Evolutionary conservation across 2,329 filamentous ascomycete species (phyloP), one percentile per base, ranked within the genome.

Genomic region (Rhynchosporium graminicola): DNA sequence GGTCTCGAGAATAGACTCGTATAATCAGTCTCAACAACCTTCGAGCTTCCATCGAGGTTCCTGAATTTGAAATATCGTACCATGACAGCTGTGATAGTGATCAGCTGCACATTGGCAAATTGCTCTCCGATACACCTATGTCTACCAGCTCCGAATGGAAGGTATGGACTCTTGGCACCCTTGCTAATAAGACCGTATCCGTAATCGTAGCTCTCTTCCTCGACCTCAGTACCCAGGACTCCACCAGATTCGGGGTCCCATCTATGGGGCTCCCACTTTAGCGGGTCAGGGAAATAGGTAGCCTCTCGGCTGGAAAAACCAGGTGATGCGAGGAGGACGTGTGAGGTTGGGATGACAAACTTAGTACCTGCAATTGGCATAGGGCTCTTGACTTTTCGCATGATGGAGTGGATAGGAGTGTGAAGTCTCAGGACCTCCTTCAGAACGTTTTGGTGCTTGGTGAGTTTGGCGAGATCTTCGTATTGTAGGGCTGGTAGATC

Each of bases 81-180:
- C 68, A 93, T 79, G 63, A 87, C 87, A 57, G 88, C 91, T 12
- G 88, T 80, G 68, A 98, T 96, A 50, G 91, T 92, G 74, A 93
- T 89, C 66, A 98, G 81, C 79, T 98, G 94, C 62, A 96, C 83
- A 75, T 96, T 96, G 69, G 94, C 94, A 76, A 97, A 98, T 73
- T 97, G 92, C 82, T 98, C 94, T 68, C 94, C 94, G 73, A 98
- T 97, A 78, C 94, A 98, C 68, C 94, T 84, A 78, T 98, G 94
- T 69, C 94, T 83, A 47, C 94, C 94, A 36, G 93, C 94, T 63
- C 94, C 94, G 74, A 98, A 98, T 1, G 94, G 94, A 54, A 98
- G 85, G 76, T 97, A 98, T 0, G 94, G 93, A 58, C 90, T 96
- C 63, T 86, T 86, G 13, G 91, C 88, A 61, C 94, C 94, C 82